These are phyloP conservation scores for Nicotiana sylvestris DNA, from an alignment of 257 asterid genomes.

Conservation along the genomic window DNA sequence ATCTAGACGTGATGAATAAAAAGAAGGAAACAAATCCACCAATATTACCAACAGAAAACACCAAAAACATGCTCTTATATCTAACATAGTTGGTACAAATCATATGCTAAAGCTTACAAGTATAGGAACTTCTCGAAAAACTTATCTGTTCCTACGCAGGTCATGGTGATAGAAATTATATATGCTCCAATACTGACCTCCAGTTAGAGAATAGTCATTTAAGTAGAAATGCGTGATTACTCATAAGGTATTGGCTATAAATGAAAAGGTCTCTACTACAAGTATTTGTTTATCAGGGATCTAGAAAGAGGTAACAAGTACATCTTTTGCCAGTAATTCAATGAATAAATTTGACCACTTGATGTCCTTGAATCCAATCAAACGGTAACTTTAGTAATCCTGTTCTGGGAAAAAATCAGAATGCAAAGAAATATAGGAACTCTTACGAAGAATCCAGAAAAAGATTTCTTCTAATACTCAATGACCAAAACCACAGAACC, in stretches of 20 bases:
- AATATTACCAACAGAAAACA: slow-evolving; percentile 4
- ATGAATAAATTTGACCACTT: not conserved
- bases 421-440: not conserved
- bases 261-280: not conserved
- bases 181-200: not conserved
- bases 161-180: not conserved
- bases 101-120: not conserved
- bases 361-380: not conserved
- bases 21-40: not conserved
- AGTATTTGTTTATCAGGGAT: not conserved
- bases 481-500: not conserved
- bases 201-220: not conserved
- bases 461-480: not conserved
- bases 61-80: not conserved
- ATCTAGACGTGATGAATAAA: not conserved
- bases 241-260: not conserved
- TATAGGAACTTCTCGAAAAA: not conserved
- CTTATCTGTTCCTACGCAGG: not conserved
- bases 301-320: not conserved
- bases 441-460: not conserved
- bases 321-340: not conserved
- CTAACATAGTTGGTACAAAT: not conserved
- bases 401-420: not conserved
- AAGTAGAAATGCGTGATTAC: not conserved
- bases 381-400: not conserved